Evolutionary conservation across 129 eudicot genomes (phyloP), one percentile per base, ranked within the genome.

Genomic region (Erigeron canadensis): DNA sequence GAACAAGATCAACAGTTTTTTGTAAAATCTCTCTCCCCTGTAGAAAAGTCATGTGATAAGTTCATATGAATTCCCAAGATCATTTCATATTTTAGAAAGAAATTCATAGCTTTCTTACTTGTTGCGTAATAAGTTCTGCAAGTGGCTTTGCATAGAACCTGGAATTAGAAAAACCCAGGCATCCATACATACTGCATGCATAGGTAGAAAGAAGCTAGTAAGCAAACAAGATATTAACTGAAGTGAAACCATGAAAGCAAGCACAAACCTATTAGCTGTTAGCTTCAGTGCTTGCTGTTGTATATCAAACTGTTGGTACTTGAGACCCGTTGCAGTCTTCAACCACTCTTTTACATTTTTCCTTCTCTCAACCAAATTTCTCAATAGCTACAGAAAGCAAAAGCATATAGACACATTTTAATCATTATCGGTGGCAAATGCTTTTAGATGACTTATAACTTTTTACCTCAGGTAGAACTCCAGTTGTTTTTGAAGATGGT

Each of bases 21-120:
- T 95, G 99, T 66, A 95, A 80, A 76, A 95, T 95, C 83, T 95
- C 99, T 79, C 99, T 95, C 77, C 99, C 99, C 99, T 95, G 84
- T 81, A 82, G 8, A 79, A 38, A 44, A 37, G 58, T 17, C 22
- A 48, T n/a, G 61, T 34, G 40, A 8, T 60, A 40, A 40, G 15
- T 51, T 45, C 62, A 38, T 50, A 19, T 5, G 55, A 37, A 28
- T 15, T 59, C 40, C 65, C 70, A 71, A 64, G 48, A 75, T 18
- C 1, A 12, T 44, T 69, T 60, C 78, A 5, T 19, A 44, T 46
- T 66, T 12, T 34, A 40, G 18, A 4, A 13, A 51, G 23, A 17
- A 23, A 51, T 8, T 39, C 8, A 23, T 40, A 39, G 43, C 56
- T 51, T 54, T 74, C 89, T 67, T 73, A 88, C 99, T 80, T 95